phyloP scores from a whole-genome alignment of 352 stramenopile genomes.

The Phytophthora aleatoria region DNA sequence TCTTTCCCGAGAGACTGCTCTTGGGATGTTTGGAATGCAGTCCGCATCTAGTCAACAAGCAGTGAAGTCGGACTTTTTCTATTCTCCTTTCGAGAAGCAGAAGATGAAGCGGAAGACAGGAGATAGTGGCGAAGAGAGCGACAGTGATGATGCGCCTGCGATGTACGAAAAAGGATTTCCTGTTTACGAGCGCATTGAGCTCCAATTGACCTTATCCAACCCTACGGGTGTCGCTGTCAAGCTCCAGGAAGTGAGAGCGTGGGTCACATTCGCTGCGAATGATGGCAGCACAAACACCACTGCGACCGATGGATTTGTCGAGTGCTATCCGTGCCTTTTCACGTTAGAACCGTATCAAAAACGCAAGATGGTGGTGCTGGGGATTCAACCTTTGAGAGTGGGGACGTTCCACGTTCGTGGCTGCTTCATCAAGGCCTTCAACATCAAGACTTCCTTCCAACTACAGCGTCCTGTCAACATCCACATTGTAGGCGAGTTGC shows the following conservation, averaged over 20 bases:
- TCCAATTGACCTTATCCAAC: constrained; percentile 71
- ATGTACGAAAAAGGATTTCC: constrained; percentile 56
- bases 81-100: constrained; percentile 66
- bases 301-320: constrained; percentile 30
- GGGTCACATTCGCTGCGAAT: constrained; percentile 40
- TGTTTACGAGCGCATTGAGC: constrained; percentile 56
- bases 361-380: constrained; percentile 49
- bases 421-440: constrained; percentile 67
- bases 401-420: constrained; percentile 53
- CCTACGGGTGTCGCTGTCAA: constrained; percentile 66
- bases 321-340: constrained; percentile 65
- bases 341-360: constrained; percentile 60
- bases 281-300: background rate
- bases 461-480: constrained; percentile 37
- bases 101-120: constrained; percentile 25
- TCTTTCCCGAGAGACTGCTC: constrained; percentile 36
- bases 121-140: constrained; percentile 13
- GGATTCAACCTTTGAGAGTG: constrained; percentile 48
- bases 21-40: constrained; percentile 42
- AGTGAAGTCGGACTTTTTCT: constrained; percentile 56
- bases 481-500: constrained; percentile 49
- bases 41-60: constrained; percentile 21
- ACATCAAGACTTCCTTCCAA: constrained; percentile 62
- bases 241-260: constrained; percentile 63
- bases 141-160: constrained; percentile 17